Percentiles rank a stretch among this genome's conserved stretches.
These are phyloP conservation scores for Ceratobasidium sp. DNA, from an alignment of 1,284 basidiomycete genomes.

Conservation along the genomic window DNA sequence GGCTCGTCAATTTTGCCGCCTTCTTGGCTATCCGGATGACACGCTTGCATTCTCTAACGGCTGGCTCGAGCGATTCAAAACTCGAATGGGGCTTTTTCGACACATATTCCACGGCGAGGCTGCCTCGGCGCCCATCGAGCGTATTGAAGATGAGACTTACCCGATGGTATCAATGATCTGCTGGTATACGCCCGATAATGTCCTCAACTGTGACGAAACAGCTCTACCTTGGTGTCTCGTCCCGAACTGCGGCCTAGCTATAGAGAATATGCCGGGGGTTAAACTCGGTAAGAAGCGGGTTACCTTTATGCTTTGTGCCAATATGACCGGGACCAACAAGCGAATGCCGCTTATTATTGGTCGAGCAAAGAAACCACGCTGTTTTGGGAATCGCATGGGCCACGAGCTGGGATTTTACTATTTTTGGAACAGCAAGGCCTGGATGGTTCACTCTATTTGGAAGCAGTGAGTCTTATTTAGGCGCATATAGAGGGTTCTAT, in stretches of 20 bases:
- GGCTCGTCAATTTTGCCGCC: too few species aligned
- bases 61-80: too few species aligned
- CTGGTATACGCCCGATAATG: constrained; percentile 51
- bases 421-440: constrained; percentile 55
- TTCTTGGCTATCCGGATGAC: too few species aligned
- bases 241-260: constrained; percentile 51
- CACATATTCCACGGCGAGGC: too few species aligned
- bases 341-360: constrained; percentile 55
- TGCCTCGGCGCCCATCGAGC: too few species aligned
- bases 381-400: constrained; percentile 52
- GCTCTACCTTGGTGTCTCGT: constrained; percentile 55
- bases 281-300: constrained; percentile 51
- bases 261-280: constrained; percentile 50
- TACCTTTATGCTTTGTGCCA: constrained; percentile 55
- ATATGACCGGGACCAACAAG: constrained; percentile 56
- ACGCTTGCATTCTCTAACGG: too few species aligned
- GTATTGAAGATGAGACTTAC: too few species aligned
- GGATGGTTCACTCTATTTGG: constrained; percentile 56
- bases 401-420: constrained; percentile 55
- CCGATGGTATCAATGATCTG: background rate
- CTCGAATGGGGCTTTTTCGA: too few species aligned
- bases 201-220: constrained; percentile 59
- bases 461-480: background rate
- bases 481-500: background rate
- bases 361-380: constrained; percentile 52